Percentiles rank a stretch among this genome's conserved stretches.
Conservation (phyloP, 2,329 filamentous ascomycete genomes). For the Fusarium sp. region DNA sequence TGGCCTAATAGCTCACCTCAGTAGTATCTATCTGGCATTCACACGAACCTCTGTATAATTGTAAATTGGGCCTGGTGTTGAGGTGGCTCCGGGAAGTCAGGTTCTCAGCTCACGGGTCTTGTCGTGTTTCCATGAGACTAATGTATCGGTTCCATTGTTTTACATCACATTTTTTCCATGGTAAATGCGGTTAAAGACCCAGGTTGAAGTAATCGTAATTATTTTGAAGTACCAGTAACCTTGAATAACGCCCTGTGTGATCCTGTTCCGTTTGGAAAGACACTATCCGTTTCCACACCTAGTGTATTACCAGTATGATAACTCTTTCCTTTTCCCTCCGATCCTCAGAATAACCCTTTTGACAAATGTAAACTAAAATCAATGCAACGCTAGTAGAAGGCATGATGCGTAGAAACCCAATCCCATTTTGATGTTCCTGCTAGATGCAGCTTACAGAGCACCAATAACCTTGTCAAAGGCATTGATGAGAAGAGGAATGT, state of each 20-base stretch:
- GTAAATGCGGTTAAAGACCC: not conserved
- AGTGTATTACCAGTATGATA: constrained; percentile 33
- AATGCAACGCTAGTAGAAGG: constrained; percentile 42
- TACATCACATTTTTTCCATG: not conserved
- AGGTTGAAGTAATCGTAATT: constrained; percentile 12
- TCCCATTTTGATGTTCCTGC: constrained; percentile 5
- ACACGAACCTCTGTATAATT: not conserved
- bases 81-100: not conserved
- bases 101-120: not conserved
- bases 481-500: constrained; percentile 53
- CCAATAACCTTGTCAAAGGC: constrained; percentile 44
- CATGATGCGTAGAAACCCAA: constrained; percentile 33
- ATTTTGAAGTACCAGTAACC: constrained; percentile 28
- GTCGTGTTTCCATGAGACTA: not conserved
- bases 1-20: not conserved
- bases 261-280: constrained; percentile 32
- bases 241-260: constrained; percentile 37
- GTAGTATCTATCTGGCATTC: not conserved
- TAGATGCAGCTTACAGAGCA: constrained; percentile 34
- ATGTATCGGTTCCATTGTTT: not conserved
- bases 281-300: constrained; percentile 33
- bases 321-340: constrained; percentile 11
- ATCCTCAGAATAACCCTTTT: constrained; percentile 17
- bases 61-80: not conserved
- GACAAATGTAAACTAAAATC: constrained; percentile 22